These are phyloP conservation scores for Gloeopeniophorella convolvens DNA, from an alignment of 768 basidiomycete species.

Conservation along the genomic window DNA sequence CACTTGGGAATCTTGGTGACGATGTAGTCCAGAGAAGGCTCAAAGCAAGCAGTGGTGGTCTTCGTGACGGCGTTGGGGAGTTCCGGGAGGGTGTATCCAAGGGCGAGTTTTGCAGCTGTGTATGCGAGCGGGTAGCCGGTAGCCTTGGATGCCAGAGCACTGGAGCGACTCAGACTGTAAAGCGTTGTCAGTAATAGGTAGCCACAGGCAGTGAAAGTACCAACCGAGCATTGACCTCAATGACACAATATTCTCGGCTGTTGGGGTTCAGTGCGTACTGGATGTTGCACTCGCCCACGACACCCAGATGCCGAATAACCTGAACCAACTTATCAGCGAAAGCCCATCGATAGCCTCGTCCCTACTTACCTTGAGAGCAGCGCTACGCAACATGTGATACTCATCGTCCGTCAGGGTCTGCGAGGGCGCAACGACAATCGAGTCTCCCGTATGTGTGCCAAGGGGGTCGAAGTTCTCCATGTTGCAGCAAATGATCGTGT, in stretches of 20 bases:
- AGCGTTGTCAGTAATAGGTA: neutral
- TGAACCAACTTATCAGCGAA: neutral
- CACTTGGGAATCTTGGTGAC: conserved; percentile 99
- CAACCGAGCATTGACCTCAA: conserved; percentile 93
- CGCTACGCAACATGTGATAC: conserved; percentile 98
- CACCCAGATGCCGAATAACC: conserved; percentile 75
- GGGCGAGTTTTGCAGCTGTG: conserved; percentile 97
- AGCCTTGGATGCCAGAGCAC: conserved; percentile 96
- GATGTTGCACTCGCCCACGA: conserved; percentile 94
- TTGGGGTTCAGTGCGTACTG: conserved; percentile 96
- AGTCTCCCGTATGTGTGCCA: conserved; percentile 98
- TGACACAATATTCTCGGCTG: conserved; percentile 93
- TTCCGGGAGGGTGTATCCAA: conserved; percentile 95
- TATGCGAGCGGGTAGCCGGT: conserved; percentile 99
- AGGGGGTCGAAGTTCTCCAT: conserved; percentile 99
- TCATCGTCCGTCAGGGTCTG: conserved; percentile 97
- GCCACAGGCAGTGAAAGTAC: conserved; percentile 19
- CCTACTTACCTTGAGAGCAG: conserved; percentile 78
- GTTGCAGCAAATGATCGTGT: conserved; percentile 99
- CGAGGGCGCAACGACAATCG: conserved; percentile 97
- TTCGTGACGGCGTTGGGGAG: conserved; percentile 99
- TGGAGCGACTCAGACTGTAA: conserved; percentile 62
- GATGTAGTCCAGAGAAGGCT: conserved; percentile 97
- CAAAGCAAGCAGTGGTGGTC: conserved; percentile 98
- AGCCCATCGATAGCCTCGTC: neutral